A percentile compares a stretch with the other conserved stretches of the same genome.
Conservation (phyloP, 495 filamentous ascomycete genomes). For the Acidiella bohemica region DNA sequence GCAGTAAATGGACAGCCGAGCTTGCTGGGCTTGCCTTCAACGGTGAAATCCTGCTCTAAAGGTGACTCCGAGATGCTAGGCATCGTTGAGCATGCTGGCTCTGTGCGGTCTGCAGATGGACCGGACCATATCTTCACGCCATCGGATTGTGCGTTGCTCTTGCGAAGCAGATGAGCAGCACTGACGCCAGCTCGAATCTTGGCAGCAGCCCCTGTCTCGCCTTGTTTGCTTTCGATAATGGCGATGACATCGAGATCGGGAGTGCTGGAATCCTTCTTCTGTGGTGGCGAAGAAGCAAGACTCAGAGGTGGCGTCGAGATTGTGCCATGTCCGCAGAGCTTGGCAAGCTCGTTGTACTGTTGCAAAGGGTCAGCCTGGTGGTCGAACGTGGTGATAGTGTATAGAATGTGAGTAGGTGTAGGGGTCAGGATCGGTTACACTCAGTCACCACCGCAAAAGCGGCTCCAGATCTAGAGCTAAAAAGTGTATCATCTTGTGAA, state of each 20-base stretch:
- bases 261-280: constrained; percentile 13
- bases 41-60: constrained; percentile 53
- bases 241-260: background rate
- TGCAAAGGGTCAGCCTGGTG: constrained; percentile 10
- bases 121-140: constrained; percentile 32
- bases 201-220: background rate
- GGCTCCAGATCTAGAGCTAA: constrained; percentile 68
- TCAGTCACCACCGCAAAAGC: constrained; percentile 38
- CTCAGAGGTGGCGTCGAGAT: constrained; percentile 14
- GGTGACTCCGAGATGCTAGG: constrained; percentile 39
- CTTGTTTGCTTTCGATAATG: background rate
- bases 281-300: constrained; percentile 12
- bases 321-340: constrained; percentile 13
- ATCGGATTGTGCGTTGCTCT: background rate
- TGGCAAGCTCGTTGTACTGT: constrained; percentile 28
- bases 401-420: no score
- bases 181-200: background rate
- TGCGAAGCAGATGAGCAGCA: constrained; percentile 1
- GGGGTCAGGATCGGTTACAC: no score
- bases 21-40: constrained; percentile 45
- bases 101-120: constrained; percentile 30
- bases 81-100: constrained; percentile 20
- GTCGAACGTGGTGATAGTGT: background rate
- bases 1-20: constrained; percentile 48
- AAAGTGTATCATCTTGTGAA: constrained; percentile 41